Base-by-base conservation (phyloP, 2,329 filamentous ascomycete species). In the Cercospora sesami region DNA sequence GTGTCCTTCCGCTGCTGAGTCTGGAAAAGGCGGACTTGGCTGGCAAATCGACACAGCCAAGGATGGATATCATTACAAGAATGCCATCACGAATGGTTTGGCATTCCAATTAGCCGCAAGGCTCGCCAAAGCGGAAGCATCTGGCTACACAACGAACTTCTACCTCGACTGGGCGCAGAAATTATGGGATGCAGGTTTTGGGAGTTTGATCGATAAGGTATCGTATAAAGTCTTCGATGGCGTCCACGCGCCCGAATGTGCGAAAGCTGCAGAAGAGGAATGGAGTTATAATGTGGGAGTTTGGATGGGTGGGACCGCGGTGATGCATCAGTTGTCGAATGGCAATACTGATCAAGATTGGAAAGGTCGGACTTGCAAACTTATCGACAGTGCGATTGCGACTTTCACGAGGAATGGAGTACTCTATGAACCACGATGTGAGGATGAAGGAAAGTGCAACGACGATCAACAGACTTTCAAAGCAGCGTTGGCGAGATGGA, bases 41-140 rank as follows among this genome's bases (percentile, higher is more conserved):
- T 96, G 93, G 93, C 92, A 96, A 81, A 93, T 96, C 73, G 93
- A 89, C 77, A 81, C 85, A 1, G 86, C 86, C 72, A 94, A 94
- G 76, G 88, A 88, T 68, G 92, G 92, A 10, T 89, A 93, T 77
- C 84, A 87, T 74, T 95, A 96, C 85, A 95, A 94, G 80, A 94
- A 94, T 81, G 85, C 89, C n/a, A 88, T 94, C 74, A 89, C 89
- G 69, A 96, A 95, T 78, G 92, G 91, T 51, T 89, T 89, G 16
- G 87, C 94, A 76, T 94, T 96, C 80, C 91, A 94, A 75, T 84
- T 96, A 12, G 89, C 90, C 3, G 91, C 92, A 0, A 76, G 79
- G 23, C 74, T 80, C 0, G 48, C 45, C 16, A 28, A 14, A n/a
- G 48, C 12, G 48, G 26, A 26, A 23, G 18, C 18, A 26, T 12